A percentile compares a stretch with the other conserved stretches of the same genome.
These are phyloP conservation scores for Hypoxylon subgilvum DNA, from an alignment of 495 filamentous ascomycete species.

Conservation along the genomic window DNA sequence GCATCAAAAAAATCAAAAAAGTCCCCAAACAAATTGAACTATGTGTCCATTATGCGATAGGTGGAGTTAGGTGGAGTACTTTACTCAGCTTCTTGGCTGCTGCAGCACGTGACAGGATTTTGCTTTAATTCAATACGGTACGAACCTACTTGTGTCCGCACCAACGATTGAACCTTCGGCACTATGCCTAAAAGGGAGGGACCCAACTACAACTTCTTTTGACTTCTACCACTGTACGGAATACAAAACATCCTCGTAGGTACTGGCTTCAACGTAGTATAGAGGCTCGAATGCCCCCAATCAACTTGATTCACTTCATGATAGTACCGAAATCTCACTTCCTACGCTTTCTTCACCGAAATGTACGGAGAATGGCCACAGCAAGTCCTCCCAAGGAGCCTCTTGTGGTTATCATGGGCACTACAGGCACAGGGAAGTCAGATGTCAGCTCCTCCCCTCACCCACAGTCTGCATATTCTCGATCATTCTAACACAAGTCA, in stretches of 20 bases:
- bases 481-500: constrained; percentile 1
- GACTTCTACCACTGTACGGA: too few relatives aligned
- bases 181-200: neutral
- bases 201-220: too few relatives aligned
- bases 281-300: neutral
- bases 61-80: constrained; percentile 36
- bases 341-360: constrained; percentile 7
- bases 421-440: constrained; percentile 98
- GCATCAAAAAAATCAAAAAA: constrained; percentile 51
- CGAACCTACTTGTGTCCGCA: too few relatives aligned
- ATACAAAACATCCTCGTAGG: too few relatives aligned
- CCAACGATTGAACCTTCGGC: neutral
- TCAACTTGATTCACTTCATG: constrained; percentile 1
- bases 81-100: constrained; percentile 37
- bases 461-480: neutral
- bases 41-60: constrained; percentile 60
- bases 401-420: constrained; percentile 83
- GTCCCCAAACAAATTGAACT: constrained; percentile 49
- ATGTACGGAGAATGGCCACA: constrained; percentile 34
- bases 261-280: too few relatives aligned
- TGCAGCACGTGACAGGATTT: constrained; percentile 40
- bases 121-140: too few relatives aligned
- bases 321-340: neutral
- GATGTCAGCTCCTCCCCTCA: constrained; percentile 64
- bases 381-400: constrained; percentile 51